A percentile compares a stretch with the other conserved stretches of the same genome.
Conservation (phyloP, 352 stramenopile species). For the Phytopythium sindhum region DNA sequence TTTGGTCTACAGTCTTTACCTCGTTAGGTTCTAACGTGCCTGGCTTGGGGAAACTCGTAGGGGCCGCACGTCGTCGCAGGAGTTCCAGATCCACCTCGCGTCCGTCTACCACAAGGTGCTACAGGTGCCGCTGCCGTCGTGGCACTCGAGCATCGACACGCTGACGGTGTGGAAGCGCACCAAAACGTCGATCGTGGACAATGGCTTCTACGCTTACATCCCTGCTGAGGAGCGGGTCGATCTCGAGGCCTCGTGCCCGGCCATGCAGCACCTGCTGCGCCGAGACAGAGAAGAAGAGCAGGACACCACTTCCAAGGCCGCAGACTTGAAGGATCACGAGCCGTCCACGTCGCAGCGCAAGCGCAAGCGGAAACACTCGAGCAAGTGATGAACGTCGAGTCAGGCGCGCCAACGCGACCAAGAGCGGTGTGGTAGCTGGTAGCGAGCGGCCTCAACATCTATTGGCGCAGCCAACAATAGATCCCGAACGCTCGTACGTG, state of each 20-base stretch:
- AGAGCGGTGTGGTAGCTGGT: neutral
- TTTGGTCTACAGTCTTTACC: neutral
- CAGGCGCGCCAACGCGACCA: neutral
- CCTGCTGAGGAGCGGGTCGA: constrained; percentile 71
- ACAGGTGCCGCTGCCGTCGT: constrained; percentile 88
- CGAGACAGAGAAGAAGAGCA: constrained; percentile 11
- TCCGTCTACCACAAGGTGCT: constrained; percentile 93
- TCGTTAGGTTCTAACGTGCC: neutral
- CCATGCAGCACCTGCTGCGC: constrained; percentile 63
- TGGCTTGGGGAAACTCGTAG: constrained; percentile 24
- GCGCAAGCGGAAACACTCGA: constrained; percentile 6
- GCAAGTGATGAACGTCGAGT: neutral
- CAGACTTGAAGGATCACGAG: neutral
- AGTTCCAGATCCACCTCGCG: constrained; percentile 90
- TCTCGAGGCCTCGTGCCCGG: constrained; percentile 52
- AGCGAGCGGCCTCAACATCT: neutral
- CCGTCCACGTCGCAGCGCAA: constrained; percentile 19
- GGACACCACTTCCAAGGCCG: neutral
- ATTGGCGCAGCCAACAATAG: neutral
- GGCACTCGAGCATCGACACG: constrained; percentile 92
- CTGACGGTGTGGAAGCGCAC: constrained; percentile 94
- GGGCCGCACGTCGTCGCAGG: constrained; percentile 88
- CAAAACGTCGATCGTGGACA: constrained; percentile 85
- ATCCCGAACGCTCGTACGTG: neutral
- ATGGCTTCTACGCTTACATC: constrained; percentile 74